A percentile compares a stretch with the other conserved stretches of the same genome.
These are phyloP conservation scores for Fusarium gaditjirri DNA, from an alignment of 2,329 filamentous ascomycete species.

Conservation along the genomic window DNA sequence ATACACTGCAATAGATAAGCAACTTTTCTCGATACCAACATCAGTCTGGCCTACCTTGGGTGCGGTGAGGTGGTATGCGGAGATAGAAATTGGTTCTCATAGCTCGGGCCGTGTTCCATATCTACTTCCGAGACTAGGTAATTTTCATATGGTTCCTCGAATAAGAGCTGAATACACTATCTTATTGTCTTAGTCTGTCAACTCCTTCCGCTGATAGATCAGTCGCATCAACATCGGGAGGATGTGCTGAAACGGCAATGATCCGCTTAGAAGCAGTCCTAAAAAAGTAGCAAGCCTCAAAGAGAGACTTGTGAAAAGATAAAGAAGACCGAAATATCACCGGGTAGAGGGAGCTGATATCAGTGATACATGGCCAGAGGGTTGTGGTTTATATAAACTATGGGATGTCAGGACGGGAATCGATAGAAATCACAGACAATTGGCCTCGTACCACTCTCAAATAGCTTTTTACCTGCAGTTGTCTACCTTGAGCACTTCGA, in stretches of 20 bases:
- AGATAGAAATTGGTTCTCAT: neutral
- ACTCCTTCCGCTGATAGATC: neutral
- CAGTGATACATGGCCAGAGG: neutral
- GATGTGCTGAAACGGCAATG: fast-evolving
- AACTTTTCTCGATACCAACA: neutral
- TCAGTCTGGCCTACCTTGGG: neutral
- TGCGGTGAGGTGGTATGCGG: neutral
- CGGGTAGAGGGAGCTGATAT: neutral
- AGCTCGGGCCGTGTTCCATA: neutral
- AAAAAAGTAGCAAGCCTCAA: neutral
- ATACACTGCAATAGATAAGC: neutral
- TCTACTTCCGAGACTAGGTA: neutral
- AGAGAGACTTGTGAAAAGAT: neutral
- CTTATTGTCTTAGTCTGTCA: no score
- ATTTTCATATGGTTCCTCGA: fast-evolving
- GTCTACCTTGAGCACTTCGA: fast-evolving
- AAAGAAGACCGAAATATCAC: neutral
- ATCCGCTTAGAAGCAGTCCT: fast-evolving
- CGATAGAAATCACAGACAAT: neutral
- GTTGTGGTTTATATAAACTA: neutral
- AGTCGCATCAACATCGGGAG: neutral
- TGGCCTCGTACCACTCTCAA: neutral
- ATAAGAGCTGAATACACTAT: neutral
- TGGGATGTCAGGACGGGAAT: neutral
- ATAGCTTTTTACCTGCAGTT: neutral